Conservation (phyloP, 75 land plant species). For the Pinus tabuliformis region DNA sequence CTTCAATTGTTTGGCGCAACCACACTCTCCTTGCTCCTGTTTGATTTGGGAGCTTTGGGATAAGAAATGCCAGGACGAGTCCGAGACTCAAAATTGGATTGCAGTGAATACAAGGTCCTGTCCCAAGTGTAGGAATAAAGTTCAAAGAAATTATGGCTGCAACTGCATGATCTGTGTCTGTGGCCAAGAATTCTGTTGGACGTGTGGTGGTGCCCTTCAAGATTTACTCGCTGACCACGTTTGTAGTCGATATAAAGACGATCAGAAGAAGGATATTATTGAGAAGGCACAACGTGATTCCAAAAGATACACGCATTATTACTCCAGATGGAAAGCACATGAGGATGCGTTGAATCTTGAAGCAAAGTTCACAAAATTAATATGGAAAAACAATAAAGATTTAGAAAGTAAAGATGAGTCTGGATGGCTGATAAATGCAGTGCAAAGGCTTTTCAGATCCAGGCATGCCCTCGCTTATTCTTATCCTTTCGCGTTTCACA, state of each 20-base stretch:
- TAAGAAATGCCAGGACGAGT: conserved; percentile 13
- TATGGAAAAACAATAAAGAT: no score
- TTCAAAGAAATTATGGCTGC: conserved; percentile 84
- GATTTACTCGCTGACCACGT: conserved; percentile 76
- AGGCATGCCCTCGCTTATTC: no score
- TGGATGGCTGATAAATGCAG: no score
- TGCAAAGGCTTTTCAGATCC: no score
- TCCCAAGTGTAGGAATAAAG: conserved; percentile 79
- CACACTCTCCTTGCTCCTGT: conserved; percentile 52
- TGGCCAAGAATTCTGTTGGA: conserved; percentile 87
- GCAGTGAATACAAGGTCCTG: conserved; percentile 73
- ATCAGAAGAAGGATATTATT: conserved; percentile 42
- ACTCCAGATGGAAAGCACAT: no score
- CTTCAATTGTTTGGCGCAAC: no score
- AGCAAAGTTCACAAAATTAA: no score
- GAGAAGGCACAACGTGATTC: no score
- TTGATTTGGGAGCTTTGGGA: conserved; percentile 80
- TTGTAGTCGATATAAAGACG: conserved; percentile 86
- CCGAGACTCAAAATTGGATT: conserved; percentile 77
- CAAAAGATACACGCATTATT: no score
- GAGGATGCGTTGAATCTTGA: no score
- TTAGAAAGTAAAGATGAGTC: no score
- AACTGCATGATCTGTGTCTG: conserved; percentile 76
- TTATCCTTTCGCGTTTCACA: no score
- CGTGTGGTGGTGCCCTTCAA: conserved; percentile 86